Base-by-base conservation (phyloP, 164 flowering plant species). In the Annona cherimola region DNA sequence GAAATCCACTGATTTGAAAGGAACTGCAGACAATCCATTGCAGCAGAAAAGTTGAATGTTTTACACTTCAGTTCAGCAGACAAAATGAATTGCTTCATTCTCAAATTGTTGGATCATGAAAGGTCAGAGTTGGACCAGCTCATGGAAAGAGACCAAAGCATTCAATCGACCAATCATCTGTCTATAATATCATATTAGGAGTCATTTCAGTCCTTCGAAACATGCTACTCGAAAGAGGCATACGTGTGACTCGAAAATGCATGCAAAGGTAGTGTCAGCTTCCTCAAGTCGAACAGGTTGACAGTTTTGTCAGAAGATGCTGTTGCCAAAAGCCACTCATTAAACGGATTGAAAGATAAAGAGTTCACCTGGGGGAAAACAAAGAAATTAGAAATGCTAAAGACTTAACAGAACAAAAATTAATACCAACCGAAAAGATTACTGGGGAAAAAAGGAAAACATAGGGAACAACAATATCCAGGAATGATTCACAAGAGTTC, bases 291-390 rank as follows among this genome's bases (percentile, higher is more conserved):
- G 71, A 91, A 91, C 78, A 95, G 79, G 71, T 86, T 91, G 77
- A 93, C 81, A 35, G 96, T 95, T 42, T 90, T 79, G 80, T 95
- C 99, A 75, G 98, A 89, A 74, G 99, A 93, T 65, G 96, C 98
- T 26, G 99, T 95, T 40, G 93, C 99, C 80, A 95, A 63, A 69
- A 90, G 70, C 96, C 96, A 93, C 63, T 95, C 98, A 77, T 89
- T 90, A 65, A 79, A 88, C 19, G 97, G 88, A 82, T 85, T 95
- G 87, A 95, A 95, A 41, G 97, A 87, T 39, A 95, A 55, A 76
- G 81, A 87, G 72, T 95, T 95, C 64, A 93, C 89, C 99, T 95
- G 89, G 50, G 54, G 77, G 35, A 35, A 71, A 73, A 66, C 62
- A 61, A 73, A 39, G 3, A 6, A 62, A 66, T 66, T 43, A 66